Evolutionary conservation across 768 basidiomycete species (phyloP).

Genomic region (Boletus tylopilopsis): DNA sequence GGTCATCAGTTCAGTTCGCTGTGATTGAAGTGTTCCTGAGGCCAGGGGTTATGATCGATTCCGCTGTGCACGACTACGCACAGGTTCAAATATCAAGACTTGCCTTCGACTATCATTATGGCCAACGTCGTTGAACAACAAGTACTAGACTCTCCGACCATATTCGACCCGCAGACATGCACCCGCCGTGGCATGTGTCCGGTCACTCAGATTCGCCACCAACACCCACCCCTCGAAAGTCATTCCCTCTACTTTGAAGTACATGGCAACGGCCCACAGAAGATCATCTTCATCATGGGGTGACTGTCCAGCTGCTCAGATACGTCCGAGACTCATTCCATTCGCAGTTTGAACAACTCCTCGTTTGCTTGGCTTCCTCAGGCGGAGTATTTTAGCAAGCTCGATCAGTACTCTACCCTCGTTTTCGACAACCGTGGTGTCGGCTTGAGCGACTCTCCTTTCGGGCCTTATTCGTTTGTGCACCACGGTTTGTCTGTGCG

Average conservation of each 20-base stretch:
- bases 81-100: too few relatives aligned
- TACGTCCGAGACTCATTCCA: slow-evolving; percentile 5
- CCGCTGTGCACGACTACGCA: too few relatives aligned
- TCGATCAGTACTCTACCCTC: slow-evolving; percentile 53
- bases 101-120: too few relatives aligned
- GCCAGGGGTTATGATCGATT: too few relatives aligned
- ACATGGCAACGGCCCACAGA: slow-evolving; percentile 64
- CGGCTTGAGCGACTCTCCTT: slow-evolving; percentile 66
- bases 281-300: slow-evolving; percentile 80
- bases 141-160: slow-evolving; percentile 32
- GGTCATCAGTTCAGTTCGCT: too few relatives aligned
- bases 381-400: slow-evolving; percentile 58
- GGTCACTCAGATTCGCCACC: slow-evolving; percentile 49
- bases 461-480: slow-evolving; percentile 73
- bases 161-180: slow-evolving; percentile 61
- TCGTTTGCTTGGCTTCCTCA: slow-evolving; percentile 64
- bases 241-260: slow-evolving; percentile 80
- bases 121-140: slow-evolving; percentile 8
- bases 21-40: too few relatives aligned
- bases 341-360: slow-evolving; percentile 52
- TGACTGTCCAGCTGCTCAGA: slow-evolving; percentile 7
- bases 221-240: slow-evolving; percentile 50
- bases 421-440: slow-evolving; percentile 87
- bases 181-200: slow-evolving; percentile 74
- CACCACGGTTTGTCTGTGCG: not conserved